Evolutionary conservation across 176 grass and related monocot genomes (phyloP).

Genomic region (Thalia dealbata): DNA sequence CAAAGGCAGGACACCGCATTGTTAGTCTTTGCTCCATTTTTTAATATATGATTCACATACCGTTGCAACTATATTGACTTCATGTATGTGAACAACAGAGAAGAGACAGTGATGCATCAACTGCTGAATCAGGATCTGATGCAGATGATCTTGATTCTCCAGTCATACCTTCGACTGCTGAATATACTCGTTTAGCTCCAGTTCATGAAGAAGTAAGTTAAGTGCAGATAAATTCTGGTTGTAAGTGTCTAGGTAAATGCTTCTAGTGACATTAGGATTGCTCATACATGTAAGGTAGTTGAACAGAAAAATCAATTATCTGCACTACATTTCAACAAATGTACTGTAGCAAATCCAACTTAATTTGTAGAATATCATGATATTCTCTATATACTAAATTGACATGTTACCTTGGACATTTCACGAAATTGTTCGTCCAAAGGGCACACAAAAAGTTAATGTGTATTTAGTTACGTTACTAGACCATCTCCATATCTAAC

Average conservation of each 20-base stretch:
- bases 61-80: slow-evolving; percentile 4
- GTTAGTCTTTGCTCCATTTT: slow-evolving; percentile 14
- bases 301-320: neutral
- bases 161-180: slow-evolving; percentile 32
- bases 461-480: neutral
- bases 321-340: neutral
- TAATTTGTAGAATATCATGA: neutral
- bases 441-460: neutral
- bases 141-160: slow-evolving; percentile 42
- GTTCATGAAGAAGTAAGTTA: slow-evolving; percentile 78
- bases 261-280: neutral
- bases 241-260: neutral
- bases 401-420: neutral
- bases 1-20: slow-evolving; percentile 54
- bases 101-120: slow-evolving; percentile 60
- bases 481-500: neutral
- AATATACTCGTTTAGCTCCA: slow-evolving; percentile 70
- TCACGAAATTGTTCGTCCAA: neutral
- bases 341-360: neutral
- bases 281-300: neutral
- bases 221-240: neutral
- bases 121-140: slow-evolving; percentile 89
- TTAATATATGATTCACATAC: slow-evolving; percentile 6
- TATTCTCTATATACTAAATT: neutral
- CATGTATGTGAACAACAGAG: slow-evolving; percentile 38